Conservation (phyloP, 305 asterid genomes). For the Fraxinus albicans region DNA sequence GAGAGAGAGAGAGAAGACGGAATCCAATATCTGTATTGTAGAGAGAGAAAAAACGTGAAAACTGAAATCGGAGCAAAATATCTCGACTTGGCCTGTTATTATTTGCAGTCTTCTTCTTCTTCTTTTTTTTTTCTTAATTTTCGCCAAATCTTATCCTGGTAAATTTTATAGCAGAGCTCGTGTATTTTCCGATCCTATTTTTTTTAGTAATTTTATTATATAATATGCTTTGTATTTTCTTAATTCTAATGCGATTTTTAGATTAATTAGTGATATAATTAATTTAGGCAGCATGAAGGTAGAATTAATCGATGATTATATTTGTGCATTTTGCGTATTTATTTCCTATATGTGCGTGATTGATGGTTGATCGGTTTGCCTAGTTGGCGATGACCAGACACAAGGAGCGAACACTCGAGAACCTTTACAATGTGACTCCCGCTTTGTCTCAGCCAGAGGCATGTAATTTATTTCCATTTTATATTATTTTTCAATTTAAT, state of each 20-base stretch:
- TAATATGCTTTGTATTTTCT: neutral
- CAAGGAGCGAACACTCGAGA: constrained; percentile 51
- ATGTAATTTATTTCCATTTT: constrained; percentile 27
- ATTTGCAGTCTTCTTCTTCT: neutral
- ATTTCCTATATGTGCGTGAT: neutral
- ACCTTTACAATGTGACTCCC: constrained; percentile 55
- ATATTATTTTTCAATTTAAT: constrained; percentile 13
- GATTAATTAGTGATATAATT: neutral
- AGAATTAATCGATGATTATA: neutral
- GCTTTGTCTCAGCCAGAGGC: constrained; percentile 56
- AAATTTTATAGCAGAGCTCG: neutral
- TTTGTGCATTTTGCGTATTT: neutral
- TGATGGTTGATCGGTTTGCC: constrained; percentile 52
- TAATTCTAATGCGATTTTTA: neutral
- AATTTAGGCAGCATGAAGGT: neutral
- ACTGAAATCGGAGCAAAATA: constrained; percentile 2
- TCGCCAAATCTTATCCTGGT: constrained; percentile 8
- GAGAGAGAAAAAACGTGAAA: neutral
- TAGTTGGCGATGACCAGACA: constrained; percentile 52
- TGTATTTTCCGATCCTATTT: neutral
- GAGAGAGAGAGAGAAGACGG: neutral
- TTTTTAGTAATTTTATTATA: neutral
- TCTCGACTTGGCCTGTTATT: constrained; percentile 3
- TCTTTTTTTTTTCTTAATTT: neutral
- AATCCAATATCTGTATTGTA: constrained; percentile 8